Evolutionary conservation across 768 basidiomycete species (phyloP).

Genomic region (Hemileccinum rubropunctum): DNA sequence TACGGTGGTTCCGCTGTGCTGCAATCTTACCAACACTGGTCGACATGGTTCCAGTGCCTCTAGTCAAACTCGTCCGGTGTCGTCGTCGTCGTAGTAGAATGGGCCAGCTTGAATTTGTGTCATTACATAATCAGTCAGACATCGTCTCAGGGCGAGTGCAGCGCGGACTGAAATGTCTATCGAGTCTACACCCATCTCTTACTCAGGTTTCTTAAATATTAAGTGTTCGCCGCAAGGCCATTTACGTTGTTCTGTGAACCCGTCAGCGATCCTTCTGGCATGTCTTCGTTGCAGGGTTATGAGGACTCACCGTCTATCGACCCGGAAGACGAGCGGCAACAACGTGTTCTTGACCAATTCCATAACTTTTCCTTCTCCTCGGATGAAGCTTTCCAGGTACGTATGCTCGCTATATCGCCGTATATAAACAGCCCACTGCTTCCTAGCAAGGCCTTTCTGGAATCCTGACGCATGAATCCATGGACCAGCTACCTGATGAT

Average conservation of each 20-base stretch:
- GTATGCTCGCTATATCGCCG: slow-evolving; percentile 1
- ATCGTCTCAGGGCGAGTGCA: slow-evolving; percentile 5
- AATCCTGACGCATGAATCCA: slow-evolving; percentile 44
- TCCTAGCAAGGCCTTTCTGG: slow-evolving; percentile 64
- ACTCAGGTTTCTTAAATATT: neutral
- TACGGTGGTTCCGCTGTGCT: slow-evolving; percentile 61
- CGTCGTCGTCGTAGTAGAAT: no score
- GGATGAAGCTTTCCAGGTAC: slow-evolving; percentile 61
- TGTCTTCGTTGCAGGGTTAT: slow-evolving; percentile 18
- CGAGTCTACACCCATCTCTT: no score
- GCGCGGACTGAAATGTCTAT: neutral
- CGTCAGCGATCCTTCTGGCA: slow-evolving; percentile 4
- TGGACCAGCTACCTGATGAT: slow-evolving; percentile 35
- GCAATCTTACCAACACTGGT: slow-evolving; percentile 51
- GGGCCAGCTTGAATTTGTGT: neutral
- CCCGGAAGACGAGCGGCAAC: slow-evolving; percentile 11
- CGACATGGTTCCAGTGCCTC: slow-evolving; percentile 24
- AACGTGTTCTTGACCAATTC: slow-evolving; percentile 34
- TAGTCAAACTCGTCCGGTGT: neutral
- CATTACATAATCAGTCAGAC: slow-evolving; percentile 17
- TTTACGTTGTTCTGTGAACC: slow-evolving; percentile 14
- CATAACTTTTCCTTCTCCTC: slow-evolving; percentile 48
- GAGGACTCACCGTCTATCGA: slow-evolving; percentile 9
- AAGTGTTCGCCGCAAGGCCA: neutral
- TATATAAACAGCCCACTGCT: neutral